Percentiles rank a stretch among this genome's conserved stretches.
These are phyloP conservation scores for Daucus carota DNA, from an alignment of 129 eudicot genomes.

Conservation along the genomic window DNA sequence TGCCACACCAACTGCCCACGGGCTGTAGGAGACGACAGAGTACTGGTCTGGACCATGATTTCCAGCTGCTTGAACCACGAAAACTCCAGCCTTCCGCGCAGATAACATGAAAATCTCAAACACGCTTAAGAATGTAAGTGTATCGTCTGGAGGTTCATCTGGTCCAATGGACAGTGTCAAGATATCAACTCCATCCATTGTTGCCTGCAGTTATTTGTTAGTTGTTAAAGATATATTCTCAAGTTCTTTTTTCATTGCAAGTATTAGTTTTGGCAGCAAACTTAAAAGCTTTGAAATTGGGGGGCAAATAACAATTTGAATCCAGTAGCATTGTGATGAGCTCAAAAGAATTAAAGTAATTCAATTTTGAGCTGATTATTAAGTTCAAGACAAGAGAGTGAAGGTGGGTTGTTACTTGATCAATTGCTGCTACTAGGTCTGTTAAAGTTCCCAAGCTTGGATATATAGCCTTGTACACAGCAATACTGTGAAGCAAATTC, in stretches of 20 bases:
- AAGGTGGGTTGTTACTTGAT: constrained; percentile 50
- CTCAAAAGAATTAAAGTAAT: not conserved
- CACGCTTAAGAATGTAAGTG: constrained; percentile 65
- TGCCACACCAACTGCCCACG: constrained; percentile 83
- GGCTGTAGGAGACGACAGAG: constrained; percentile 64
- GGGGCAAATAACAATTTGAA: no score
- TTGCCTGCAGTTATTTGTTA: constrained; percentile 45
- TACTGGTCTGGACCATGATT: constrained; percentile 75
- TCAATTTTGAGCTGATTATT: not conserved
- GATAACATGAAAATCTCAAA: constrained; percentile 76
- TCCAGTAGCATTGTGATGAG: no score
- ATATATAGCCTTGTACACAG: constrained; percentile 87
- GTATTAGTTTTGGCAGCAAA: not conserved
- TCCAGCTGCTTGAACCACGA: constrained; percentile 83
- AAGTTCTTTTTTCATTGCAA: not conserved
- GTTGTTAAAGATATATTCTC: not conserved
- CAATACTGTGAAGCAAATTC: constrained; percentile 59
- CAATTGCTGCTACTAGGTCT: constrained; percentile 92
- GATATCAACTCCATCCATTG: constrained; percentile 80
- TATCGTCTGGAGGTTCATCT: constrained; percentile 78
- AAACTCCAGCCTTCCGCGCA: constrained; percentile 78
- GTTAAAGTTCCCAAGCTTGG: constrained; percentile 71
- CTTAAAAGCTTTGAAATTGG: no score
- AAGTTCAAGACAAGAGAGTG: not conserved
- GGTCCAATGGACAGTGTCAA: constrained; percentile 77